Evolutionary conservation across 1,284 basidiomycete species (phyloP).

Genomic region (Rhodotorula sp.): DNA sequence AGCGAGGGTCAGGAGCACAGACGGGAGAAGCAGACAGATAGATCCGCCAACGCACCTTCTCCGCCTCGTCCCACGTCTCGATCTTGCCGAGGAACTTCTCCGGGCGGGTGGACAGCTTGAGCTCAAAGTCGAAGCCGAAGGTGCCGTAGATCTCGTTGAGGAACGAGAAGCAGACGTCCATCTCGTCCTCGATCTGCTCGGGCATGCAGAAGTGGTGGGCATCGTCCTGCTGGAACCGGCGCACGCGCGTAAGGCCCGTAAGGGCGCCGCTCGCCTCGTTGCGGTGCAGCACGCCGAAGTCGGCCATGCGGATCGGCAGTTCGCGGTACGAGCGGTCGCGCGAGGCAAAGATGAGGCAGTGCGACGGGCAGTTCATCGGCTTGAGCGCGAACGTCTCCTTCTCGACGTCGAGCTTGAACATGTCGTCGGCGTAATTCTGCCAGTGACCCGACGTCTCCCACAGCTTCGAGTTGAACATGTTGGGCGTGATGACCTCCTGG

Average conservation of each 20-base stretch:
- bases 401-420: conserved; percentile 91
- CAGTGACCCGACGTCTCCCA: conserved; percentile 99
- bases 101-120: conserved; percentile 93
- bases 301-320: conserved; percentile 93
- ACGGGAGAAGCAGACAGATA: not conserved
- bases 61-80: conserved; percentile 86
- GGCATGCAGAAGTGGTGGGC: conserved; percentile 97
- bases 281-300: conserved; percentile 96
- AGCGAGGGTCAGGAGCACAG: not conserved
- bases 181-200: conserved; percentile 89
- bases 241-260: conserved; percentile 88
- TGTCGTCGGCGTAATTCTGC: conserved; percentile 97
- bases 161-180: conserved; percentile 87
- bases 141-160: conserved; percentile 89
- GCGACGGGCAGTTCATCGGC: conserved; percentile 99
- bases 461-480: conserved; percentile 94
- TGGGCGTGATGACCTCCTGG: conserved; percentile 94
- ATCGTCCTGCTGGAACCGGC: conserved; percentile 96
- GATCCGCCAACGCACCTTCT: conserved; percentile 59
- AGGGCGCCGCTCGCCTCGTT: conserved; percentile 96
- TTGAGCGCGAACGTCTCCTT: conserved; percentile 94
- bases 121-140: conserved; percentile 96
- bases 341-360: conserved; percentile 94
- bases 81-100: conserved; percentile 91
- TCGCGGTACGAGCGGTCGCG: conserved; percentile 94